Evolutionary conservation across 1,284 basidiomycete genomes (phyloP).

Genomic region (Cyathus pygmaeus): DNA sequence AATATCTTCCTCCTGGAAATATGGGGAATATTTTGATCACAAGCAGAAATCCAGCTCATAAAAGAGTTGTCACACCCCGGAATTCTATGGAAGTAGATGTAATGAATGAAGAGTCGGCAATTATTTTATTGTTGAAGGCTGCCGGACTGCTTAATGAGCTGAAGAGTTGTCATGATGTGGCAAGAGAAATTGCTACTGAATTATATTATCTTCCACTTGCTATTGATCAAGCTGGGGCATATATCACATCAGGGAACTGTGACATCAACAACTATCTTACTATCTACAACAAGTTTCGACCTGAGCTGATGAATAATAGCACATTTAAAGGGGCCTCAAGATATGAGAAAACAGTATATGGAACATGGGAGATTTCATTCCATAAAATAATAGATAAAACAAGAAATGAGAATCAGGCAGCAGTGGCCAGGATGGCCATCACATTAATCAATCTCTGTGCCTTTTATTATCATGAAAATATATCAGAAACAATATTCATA

Average conservation of each 20-base stretch:
- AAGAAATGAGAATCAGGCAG: neutral
- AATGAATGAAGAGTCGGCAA: neutral
- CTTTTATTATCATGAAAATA: neutral
- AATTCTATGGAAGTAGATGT: neutral
- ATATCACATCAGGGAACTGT: constrained; percentile 2
- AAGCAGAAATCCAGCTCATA: no score
- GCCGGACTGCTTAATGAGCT: neutral
- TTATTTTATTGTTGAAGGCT: neutral
- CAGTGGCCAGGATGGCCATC: neutral
- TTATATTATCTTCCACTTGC: constrained; percentile 4
- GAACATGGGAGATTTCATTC: constrained; percentile 7
- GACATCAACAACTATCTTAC: constrained; percentile 1
- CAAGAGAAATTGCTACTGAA: neutral
- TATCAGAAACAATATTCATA: neutral
- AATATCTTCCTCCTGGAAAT: no score
- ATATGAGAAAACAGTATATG: constrained; percentile 10
- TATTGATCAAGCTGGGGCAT: constrained; percentile 8
- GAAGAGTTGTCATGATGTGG: neutral
- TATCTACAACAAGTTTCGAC: neutral
- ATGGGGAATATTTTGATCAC: no score
- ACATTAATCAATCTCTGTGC: neutral
- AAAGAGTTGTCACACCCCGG: neutral
- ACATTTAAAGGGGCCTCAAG: constrained; percentile 2
- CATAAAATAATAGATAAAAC: neutral
- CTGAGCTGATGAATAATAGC: constrained; percentile 1